Evolutionary conservation across 1,139 yeast species (phyloP).

Genomic region (Taphrina betulina): DNA sequence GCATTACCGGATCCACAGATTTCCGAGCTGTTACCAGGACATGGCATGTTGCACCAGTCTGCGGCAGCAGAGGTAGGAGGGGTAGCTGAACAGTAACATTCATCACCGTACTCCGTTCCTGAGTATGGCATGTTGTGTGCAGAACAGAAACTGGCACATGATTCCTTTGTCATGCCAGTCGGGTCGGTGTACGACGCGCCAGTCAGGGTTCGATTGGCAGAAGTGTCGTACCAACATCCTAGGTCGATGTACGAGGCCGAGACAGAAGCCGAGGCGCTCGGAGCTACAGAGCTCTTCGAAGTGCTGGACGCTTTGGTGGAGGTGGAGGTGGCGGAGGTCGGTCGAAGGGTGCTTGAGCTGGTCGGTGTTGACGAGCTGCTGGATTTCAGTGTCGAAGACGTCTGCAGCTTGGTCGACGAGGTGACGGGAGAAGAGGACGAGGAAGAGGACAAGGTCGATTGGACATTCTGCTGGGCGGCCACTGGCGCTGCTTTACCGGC

Average conservation of each 20-base stretch:
- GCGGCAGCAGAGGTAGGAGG: conserved; percentile 20
- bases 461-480: no score
- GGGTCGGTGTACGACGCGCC: conserved; percentile 13
- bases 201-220: conserved; percentile 19
- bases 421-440: no score
- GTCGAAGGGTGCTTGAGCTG: neutral
- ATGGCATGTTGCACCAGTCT: conserved; percentile 32
- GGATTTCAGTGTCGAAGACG: neutral
- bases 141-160: conserved; percentile 19
- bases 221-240: conserved; percentile 28
- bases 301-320: conserved; percentile 2
- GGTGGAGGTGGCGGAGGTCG: neutral
- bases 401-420: neutral
- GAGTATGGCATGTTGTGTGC: conserved; percentile 22
- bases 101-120: conserved; percentile 30
- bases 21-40: conserved; percentile 19
- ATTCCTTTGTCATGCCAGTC: conserved; percentile 16
- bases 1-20: conserved; percentile 30
- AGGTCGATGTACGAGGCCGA: conserved; percentile 12
- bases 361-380: neutral
- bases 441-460: no score
- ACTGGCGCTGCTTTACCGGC: neutral
- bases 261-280: neutral
- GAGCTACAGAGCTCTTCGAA: neutral
- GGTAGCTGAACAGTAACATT: conserved; percentile 28